Conservation (phyloP, 2,329 filamentous ascomycete genomes). For the Tolypocladium endophyticum region DNA sequence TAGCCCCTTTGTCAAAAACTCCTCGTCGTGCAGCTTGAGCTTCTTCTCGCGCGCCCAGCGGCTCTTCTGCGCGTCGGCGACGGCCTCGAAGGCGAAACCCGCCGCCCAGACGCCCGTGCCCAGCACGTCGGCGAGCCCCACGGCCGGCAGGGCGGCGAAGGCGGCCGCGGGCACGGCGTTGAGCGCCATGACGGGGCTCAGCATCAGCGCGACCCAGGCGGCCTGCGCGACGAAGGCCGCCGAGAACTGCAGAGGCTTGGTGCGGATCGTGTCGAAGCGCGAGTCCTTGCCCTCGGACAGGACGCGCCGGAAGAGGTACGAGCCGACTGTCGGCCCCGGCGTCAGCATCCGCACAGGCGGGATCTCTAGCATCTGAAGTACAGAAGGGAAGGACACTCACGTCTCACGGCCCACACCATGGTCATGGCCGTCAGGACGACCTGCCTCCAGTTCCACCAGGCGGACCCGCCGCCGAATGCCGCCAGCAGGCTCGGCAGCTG, state of each 20-base stretch:
- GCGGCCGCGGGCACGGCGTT: conserved; percentile 48
- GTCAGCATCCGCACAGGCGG: neutral
- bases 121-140: conserved; percentile 42
- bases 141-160: conserved; percentile 33
- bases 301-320: conserved; percentile 53
- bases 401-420: conserved; percentile 47
- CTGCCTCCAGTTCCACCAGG: conserved; percentile 48
- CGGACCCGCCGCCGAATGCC: conserved; percentile 8
- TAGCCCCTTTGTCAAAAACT: conserved; percentile 53
- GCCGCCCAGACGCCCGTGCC: conserved; percentile 47
- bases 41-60: conserved; percentile 51
- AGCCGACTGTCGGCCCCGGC: conserved; percentile 38
- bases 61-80: conserved; percentile 54
- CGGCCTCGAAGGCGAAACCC: conserved; percentile 50
- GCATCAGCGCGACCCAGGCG: conserved; percentile 56
- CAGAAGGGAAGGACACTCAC: conserved; percentile 25
- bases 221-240: conserved; percentile 43
- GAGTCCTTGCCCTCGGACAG: conserved; percentile 47
- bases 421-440: conserved; percentile 27
- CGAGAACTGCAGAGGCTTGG: conserved; percentile 22
- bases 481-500: conserved; percentile 17
- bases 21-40: conserved; percentile 55
- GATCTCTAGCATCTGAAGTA: neutral
- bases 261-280: conserved; percentile 31
- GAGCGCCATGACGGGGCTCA: conserved; percentile 53